Percentiles rank a stretch among this genome's conserved stretches.
Evolutionary conservation across 1,139 yeast genomes (phyloP).

Genomic region (Yamadazyma epiphylla): DNA sequence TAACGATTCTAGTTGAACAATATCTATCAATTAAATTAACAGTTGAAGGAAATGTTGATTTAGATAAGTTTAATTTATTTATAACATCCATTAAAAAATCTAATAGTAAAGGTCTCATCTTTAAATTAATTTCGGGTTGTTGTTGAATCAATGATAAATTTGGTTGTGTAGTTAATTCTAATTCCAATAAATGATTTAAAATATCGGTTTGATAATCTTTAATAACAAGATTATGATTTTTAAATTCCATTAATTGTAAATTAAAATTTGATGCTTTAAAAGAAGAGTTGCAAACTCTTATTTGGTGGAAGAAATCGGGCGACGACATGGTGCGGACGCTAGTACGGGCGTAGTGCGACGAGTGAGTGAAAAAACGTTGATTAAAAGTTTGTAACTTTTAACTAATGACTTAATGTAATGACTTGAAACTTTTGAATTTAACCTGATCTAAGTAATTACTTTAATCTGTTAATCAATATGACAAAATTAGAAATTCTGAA

Average conservation of each 20-base stretch:
- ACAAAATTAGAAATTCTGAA: no score
- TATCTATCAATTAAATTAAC: constrained; percentile 53
- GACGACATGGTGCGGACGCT: constrained; percentile 15
- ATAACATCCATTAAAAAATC: constrained; percentile 55
- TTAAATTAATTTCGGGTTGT: constrained; percentile 48
- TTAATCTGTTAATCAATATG: no score
- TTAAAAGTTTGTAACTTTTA: constrained; percentile 1
- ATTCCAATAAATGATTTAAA: constrained; percentile 31
- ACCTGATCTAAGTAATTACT: no score
- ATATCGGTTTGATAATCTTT: constrained; percentile 42
- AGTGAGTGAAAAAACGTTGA: not conserved
- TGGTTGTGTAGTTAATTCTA: constrained; percentile 35
- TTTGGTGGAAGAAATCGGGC: constrained; percentile 38
- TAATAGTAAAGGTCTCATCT: constrained; percentile 48
- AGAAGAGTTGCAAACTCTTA: constrained; percentile 28
- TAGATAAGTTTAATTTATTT: constrained; percentile 44
- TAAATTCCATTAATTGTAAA: constrained; percentile 38
- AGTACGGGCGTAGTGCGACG: constrained; percentile 1
- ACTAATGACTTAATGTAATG: constrained; percentile 3
- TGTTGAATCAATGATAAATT: constrained; percentile 41
- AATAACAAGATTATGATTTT: constrained; percentile 35
- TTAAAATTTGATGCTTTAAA: constrained; percentile 31
- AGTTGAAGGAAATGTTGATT: constrained; percentile 52
- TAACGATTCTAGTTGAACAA: constrained; percentile 46
- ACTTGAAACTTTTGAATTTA: no score